Evolutionary conservation across 441 rosid genomes (phyloP), one percentile per base, ranked within the genome.

Genomic region (Gossypium gossypioides): DNA sequence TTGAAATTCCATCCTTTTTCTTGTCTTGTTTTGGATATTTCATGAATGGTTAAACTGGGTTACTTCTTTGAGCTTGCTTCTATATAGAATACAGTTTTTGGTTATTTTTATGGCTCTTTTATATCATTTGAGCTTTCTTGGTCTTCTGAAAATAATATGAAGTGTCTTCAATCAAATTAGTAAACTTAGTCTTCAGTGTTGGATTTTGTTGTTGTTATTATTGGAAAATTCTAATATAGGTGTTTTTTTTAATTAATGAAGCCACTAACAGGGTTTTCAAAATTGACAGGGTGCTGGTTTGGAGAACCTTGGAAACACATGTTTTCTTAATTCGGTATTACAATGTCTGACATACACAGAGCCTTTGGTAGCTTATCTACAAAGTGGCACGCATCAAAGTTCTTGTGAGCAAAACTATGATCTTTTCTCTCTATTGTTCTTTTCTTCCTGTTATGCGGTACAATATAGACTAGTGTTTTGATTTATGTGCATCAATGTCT

Each of bases 261-360:
- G 15, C 15, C n/a, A 71, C 67, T 55, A 21, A 12, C 34, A 44
- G n/a, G 34, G 69, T 18, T 2, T 24, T 12, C 16, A 57, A n/a
- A 57, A 56, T 77, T 75, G 83, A 59, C 86, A 92, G 99, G 99
- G 99, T 72, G 99, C 98, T 65, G 97, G 97, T 72, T 82, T 92
- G 80, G 79, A 81, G 78, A 96, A 96, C 82, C 90, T 96, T 58
- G 98, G 99, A 76, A 96, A 96, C 74, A 96, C 98, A 57, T 96
- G 98, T 80, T 92, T 91, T 78, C 93, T 96, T 22, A 96, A 92
- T 78, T 96, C 98, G 0, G 98, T 96, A 7, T 75, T 92, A 81
- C 98, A 92, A 68, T 92, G 98, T 79, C 83, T 96, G 77, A 96
- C 99, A 10, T 90, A 92, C 79, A 96, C 98, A 0, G 98, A 91